Base-by-base conservation (phyloP, 345 rosid genomes). In the Bruguiera gymnorhiza region DNA sequence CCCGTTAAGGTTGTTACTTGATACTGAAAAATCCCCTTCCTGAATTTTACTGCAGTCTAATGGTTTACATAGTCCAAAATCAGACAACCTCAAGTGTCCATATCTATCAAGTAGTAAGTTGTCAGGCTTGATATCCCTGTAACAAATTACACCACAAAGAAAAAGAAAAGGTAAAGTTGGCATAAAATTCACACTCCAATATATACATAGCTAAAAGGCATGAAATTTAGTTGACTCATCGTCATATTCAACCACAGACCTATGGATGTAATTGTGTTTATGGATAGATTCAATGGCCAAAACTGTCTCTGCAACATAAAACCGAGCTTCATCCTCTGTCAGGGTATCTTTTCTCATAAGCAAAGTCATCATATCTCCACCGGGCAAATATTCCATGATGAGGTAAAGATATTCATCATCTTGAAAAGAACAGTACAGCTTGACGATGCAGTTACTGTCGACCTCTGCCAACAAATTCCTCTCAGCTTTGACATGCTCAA, bases 291-390 rank as follows among this genome's bases (percentile, higher is more conserved):
- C 98, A 54, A 93, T 88, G 50, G 98, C 97, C 63, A 93, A 83
- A 82, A 91, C 87, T 60, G 93, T 74, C 80, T 93, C 97, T 52
- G 88, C 96, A 65, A 93, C 85, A 81, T 91, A 93, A 80, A 93
- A 93, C 73, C 85, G 83, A 59, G 98, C 89, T 83, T 91, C 98
- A 74, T 85, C 83, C 75, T 93, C 98, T 59, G 84, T 87, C 83
- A 93, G 79, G 55, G 85, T 93, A 83, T 93, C 98, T 83, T 93
- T 91, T 75, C 98, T 86, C 98, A 91, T 93, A 23, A 93, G 86
- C 73, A 93, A 83, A 62, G 98, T 91, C 98, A 93, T 93, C 97
- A 93, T 86, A 80, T 91, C 98, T 55, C 98, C 98, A 50, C 97
- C 98, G 54, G 98, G 97, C 67, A 93, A 82, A 81, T 91, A 93